Base-by-base conservation (phyloP, 495 filamentous ascomycete genomes). In the Neurospora sp. region DNA sequence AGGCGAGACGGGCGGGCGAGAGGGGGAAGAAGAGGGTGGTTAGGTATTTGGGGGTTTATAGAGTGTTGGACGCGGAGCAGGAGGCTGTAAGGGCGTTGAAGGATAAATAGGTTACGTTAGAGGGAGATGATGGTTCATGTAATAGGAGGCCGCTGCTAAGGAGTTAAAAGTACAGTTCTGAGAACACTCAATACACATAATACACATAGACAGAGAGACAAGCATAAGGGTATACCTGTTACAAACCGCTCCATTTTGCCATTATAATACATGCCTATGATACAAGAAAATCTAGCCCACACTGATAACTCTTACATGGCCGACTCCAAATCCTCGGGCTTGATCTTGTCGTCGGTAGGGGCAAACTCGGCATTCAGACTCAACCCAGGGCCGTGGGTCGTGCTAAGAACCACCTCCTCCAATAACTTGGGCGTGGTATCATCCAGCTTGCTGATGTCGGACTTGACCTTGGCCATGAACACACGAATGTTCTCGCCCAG, bases 381-480 rank as follows among this genome's bases (percentile, higher is more conserved):
- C 85, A 99, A 92, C 5, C 94, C 96, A 5, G 94, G 92, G 35
- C 90, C 91, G 78, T 92, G 82, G 39, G 94, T 97, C 1, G 94
- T 93, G 83, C 93, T 94, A 76, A 99, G 84, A n/a, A 97, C 94
- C 77, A 99, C 93, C 84, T 99, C 96, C 76, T 93, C 89, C 68
- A 99, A 84, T 66, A 92, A 87, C 87, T 99, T 99, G 71, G 84
- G 86, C 44, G 91, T 86, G 74, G 85, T 86, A 76, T 96, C 91
- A 69, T 89, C 91, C 70, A 97, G 73, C 11, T 80, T 78, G 39
- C 81, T 82, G 46, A 95, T 88, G 78, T 97, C 93, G 79, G 88
- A 88, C 88, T 93, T 97, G 70, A 99, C 79, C 72, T 88, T 84
- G 3, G 86, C 85, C 76, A 98, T 86, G 73, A 97, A 90, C 41